phyloP scores from a whole-genome alignment of 2,329 filamentous ascomycete species.

The Xylaria sp. region DNA sequence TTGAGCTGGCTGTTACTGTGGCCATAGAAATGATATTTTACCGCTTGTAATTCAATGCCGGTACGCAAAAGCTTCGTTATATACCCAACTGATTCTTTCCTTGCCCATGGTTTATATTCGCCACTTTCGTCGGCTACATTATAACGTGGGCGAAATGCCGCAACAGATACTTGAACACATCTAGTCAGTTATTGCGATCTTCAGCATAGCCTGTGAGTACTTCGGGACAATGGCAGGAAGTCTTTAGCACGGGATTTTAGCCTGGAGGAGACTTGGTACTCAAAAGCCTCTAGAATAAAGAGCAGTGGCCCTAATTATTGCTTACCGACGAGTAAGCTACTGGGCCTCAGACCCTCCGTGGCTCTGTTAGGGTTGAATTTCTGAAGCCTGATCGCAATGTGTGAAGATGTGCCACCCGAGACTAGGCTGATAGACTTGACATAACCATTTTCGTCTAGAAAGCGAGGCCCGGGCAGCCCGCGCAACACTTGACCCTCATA shows the following conservation, averaged over 20 bases:
- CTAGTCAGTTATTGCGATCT: background rate
- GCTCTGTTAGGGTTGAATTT: constrained; percentile 15
- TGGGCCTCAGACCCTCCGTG: constrained; percentile 10
- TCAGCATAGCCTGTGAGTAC: background rate
- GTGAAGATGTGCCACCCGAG: constrained; percentile 6
- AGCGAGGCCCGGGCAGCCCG: background rate
- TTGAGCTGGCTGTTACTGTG: constrained; percentile 29
- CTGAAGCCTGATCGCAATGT: constrained; percentile 18
- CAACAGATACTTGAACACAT: constrained; percentile 6
- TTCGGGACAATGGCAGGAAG: background rate
- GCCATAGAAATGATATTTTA: constrained; percentile 25
- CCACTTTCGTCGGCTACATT: constrained; percentile 14
- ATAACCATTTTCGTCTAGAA: constrained; percentile 14
- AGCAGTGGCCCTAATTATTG: background rate
- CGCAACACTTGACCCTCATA: constrained; percentile 8
- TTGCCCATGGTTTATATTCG: constrained; percentile 19
- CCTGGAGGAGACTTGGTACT: background rate
- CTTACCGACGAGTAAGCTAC: constrained; percentile 7
- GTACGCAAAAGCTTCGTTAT: constrained; percentile 10
- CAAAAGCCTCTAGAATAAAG: background rate
- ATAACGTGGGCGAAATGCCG: constrained; percentile 21
- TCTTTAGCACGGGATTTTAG: background rate
- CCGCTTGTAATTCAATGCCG: constrained; percentile 15
- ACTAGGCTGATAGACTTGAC: constrained; percentile 18
- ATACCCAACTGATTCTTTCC: constrained; percentile 20